These are phyloP conservation scores for Cryptomeria japonica DNA, from an alignment of 75 land plant species.

Conservation along the genomic window DNA sequence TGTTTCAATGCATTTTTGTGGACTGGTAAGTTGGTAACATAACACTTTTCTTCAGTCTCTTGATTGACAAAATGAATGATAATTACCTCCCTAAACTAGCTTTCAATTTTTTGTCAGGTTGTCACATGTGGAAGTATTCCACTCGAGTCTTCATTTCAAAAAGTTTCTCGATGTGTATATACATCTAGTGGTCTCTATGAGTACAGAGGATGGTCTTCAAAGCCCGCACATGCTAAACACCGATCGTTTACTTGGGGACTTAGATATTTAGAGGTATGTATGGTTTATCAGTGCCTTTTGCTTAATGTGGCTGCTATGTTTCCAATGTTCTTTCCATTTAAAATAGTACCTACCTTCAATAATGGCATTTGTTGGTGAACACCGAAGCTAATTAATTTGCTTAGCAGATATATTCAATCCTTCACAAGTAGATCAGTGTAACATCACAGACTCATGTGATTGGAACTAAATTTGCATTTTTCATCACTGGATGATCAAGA, in stretches of 20 bases:
- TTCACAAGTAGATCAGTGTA: background rate
- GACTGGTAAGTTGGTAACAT: background rate
- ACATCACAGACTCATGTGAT: background rate
- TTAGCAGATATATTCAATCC: background rate
- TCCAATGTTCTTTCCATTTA: background rate
- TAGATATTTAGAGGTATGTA: constrained; percentile 66
- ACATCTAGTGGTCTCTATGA: constrained; percentile 70
- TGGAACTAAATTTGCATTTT: constrained; percentile 6
- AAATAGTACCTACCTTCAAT: background rate
- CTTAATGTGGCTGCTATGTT: background rate
- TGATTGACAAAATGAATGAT: background rate
- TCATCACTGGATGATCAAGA: background rate
- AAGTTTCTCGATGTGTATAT: constrained; percentile 73
- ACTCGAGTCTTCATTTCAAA: constrained; percentile 78
- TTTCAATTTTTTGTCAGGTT: constrained; percentile 44
- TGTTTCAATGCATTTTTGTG: background rate
- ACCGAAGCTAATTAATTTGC: background rate
- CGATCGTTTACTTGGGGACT: constrained; percentile 78
- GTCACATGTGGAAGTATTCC: constrained; percentile 87
- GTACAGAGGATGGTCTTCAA: constrained; percentile 71
- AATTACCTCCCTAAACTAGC: background rate
- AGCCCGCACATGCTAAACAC: constrained; percentile 71
- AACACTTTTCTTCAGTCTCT: background rate
- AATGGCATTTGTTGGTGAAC: background rate
- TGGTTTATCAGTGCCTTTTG: constrained; percentile 9